Evolutionary conservation across 345 rosid genomes (phyloP), one percentile per base, ranked within the genome.

Genomic region (Eucalyptus victrix): DNA sequence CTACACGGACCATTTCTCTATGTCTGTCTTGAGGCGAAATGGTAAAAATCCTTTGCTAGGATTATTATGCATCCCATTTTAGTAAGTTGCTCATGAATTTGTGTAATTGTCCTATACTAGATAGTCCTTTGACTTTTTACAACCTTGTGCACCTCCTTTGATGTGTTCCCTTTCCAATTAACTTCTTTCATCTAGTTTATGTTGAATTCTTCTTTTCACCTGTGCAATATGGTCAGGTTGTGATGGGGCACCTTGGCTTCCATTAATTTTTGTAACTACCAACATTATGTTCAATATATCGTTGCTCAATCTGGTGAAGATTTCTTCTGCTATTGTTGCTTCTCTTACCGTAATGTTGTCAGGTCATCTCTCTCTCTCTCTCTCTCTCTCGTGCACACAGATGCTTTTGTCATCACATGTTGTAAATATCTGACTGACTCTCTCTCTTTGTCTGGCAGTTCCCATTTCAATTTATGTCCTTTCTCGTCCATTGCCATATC

Each of bases 231-330:
- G 80, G 81, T 91, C 95, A 76, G 98, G 94, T 90, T 96, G 96
- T 56, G 94, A 95, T 7, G 98, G 98, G 80, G 96, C 98, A 89
- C 97, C 97, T 32, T 65, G 94, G 91, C 97, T 96, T 90, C 99
- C 98, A 21, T 92, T 97, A 34, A 95, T 96, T 58, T 97, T 95
- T 88, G 90, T 96, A 80, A 89, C 93, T 49, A 92, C 95, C 87
- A 96, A 97, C 88, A 92, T 96, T 53, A 94, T 94, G 89, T 96
- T 97, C 95, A 97, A 96, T 92, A 94, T 96, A 92, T 95, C 97
- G 17, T 24, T 90, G 89, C 99, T 97, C 89, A 94, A 92, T 90
- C 93, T 96, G 47, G 92, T 95, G 90, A 96, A 95, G 92, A 90
- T 92, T 90, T 96, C 99, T 87, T 95, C 98, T 8, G 97, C 97